Evolutionary conservation across 192 early-diverging fungal genomes (phyloP), one percentile per base, ranked within the genome.

Genomic region (Entomortierella parvispora): DNA sequence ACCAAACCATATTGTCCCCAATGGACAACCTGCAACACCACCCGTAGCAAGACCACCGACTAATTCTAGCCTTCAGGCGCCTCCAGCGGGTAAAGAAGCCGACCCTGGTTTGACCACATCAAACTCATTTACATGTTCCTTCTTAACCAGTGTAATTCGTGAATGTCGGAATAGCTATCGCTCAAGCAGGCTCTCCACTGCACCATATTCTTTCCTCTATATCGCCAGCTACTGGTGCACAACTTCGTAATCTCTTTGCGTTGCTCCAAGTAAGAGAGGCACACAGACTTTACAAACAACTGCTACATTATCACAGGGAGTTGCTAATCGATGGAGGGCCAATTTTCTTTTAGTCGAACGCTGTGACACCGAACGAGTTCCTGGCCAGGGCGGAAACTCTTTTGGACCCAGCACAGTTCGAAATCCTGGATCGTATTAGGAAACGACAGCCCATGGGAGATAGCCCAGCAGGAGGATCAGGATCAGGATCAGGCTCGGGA

Each of bases 391-490:
- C 83, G 44, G 53, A 67, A 31, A 50, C n/a, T 14, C 47, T 84
- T 23, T 55, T 84, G 33, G 79, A 65, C n/a, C 65, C 69, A 49
- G 78, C 79, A 46, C 83, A 84, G 23, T 84, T 80, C 45, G 74
- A 82, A 34, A 79, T 80, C 56, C 31, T 84, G 32, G 72, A 84
- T 66, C 58, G 70, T 48, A 69, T 84, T 26, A 82, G 81, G 58
- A 80, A 71, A 32, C 71, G 77, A 57, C 72, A 79, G 45, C 18
- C 44, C 54, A 1, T 31, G 26, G 51, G 44, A 11, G 22, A 46
- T 48, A 44, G 29, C 11, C 46, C 54, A 32, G 20, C 47, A 17
- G 2, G 26, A 33, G 18, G 37, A 0, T 49, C 43, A 20, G 33
- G 34, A 33, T 31, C 62, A 49, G 9, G 14, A 23, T 5, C 63